Evolutionary conservation across 495 filamentous ascomycete genomes (phyloP), one percentile per base, ranked within the genome.

Genomic region (Podospora conica): DNA sequence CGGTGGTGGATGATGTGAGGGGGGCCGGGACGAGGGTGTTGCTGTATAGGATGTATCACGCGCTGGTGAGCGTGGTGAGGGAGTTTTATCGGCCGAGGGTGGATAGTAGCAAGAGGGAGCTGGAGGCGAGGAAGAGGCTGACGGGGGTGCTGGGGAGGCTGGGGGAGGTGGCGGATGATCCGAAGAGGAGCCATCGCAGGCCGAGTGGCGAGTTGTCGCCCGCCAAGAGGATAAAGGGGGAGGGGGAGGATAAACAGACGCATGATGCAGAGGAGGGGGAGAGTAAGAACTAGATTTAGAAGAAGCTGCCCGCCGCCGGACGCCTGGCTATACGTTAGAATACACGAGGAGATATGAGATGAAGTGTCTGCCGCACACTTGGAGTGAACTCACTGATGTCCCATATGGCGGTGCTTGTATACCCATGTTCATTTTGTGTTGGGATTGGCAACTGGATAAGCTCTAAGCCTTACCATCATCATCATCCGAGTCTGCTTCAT

Each of bases 401-500:
- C 0, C 40, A 48, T 11, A n/a, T 18, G 9, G 18, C n/a, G 18
- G 18, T 48, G 40, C 3, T 48, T n/a, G 0, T 48, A n/a, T 48
- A n/a, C n/a, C n/a, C n/a, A n/a, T n/a, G 15, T 2, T 48, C 40
- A n/a, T 8, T 40, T 40, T 48, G 40, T 48, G 40, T n/a, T 18
- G 11, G 6, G 15, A n/a, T 48, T 18, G 18, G n/a, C 40, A 7
- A 0, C 7, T 18, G 2, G 31, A 48, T 7, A 2, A 18, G 0
- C 57, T 28, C n/a, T 28, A 29, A 11, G 23, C 5, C 6, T 48
- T 48, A 23, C 28, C 22, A 20, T 61, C 10, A 6, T 70, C 68
- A 1, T 69, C 75, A 53, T 73, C 70, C 20, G 73, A 76, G 10
- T 82, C 81, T 25, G 78, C 85, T 61, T 96, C 93, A 72, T 96